phyloP scores from a whole-genome alignment of 2,329 filamentous ascomycete species.

The Blastomyces emzantsi region DNA sequence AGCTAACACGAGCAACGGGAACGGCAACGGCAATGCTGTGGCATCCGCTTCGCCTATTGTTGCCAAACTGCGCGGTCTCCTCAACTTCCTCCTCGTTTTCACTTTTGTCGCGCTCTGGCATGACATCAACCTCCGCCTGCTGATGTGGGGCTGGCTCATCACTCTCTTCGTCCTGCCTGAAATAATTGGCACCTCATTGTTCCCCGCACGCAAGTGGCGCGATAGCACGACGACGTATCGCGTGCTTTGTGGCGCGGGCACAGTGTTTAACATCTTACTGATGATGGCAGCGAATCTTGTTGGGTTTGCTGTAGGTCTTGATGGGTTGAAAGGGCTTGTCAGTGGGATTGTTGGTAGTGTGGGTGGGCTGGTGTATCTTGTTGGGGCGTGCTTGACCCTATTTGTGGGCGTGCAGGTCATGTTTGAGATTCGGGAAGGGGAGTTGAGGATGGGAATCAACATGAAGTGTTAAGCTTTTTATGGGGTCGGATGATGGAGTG shows the following conservation, averaged over 20 bases:
- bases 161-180: constrained; percentile 92
- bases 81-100: constrained; percentile 78
- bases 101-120: constrained; percentile 98
- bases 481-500: neutral
- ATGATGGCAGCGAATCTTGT: constrained; percentile 95
- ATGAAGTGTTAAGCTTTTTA: constrained; percentile 59
- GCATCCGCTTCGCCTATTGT: constrained; percentile 25
- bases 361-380: constrained; percentile 66
- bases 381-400: constrained; percentile 59
- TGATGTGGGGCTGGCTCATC: constrained; percentile 96
- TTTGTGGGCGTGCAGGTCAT: constrained; percentile 88
- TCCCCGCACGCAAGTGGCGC: constrained; percentile 66
- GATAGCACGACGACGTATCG: constrained; percentile 63
- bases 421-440: constrained; percentile 87
- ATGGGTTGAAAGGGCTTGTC: constrained; percentile 71
- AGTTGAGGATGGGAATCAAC: constrained; percentile 70
- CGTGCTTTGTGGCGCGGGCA: constrained; percentile 69
- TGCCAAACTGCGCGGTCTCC: constrained; percentile 50
- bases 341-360: constrained; percentile 66
- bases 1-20: neutral
- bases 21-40: constrained; percentile 2
- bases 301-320: constrained; percentile 85
- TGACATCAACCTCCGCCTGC: constrained; percentile 79
- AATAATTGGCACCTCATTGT: constrained; percentile 59
- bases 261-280: constrained; percentile 77